A percentile compares a stretch with the other conserved stretches of the same genome.
These are phyloP conservation scores for Phytophthora crassamura DNA, from an alignment of 352 stramenopile genomes.

Conservation along the genomic window DNA sequence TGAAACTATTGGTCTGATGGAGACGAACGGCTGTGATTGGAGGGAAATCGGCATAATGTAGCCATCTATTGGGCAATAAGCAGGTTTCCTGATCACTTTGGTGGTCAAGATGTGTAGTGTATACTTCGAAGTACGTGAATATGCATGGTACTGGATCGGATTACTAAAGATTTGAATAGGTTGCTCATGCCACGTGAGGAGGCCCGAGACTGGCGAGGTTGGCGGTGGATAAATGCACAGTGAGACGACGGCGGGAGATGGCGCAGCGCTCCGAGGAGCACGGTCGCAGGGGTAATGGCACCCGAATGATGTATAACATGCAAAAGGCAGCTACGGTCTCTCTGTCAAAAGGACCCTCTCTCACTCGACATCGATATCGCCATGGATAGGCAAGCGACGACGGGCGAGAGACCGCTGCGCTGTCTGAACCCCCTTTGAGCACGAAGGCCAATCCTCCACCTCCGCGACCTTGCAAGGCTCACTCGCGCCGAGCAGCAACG, in stretches of 20 bases:
- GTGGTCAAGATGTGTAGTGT: not conserved
- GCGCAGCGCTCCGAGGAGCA: constrained; percentile 22
- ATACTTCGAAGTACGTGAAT: not conserved
- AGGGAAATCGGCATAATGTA: constrained; percentile 13
- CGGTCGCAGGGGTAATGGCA: constrained; percentile 33
- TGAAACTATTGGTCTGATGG: not conserved
- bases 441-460: constrained; percentile 63
- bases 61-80: constrained; percentile 1
- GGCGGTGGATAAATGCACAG: constrained; percentile 10
- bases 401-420: constrained; percentile 20
- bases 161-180: constrained; percentile 81
- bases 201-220: constrained; percentile 20
- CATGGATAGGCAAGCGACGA: constrained; percentile 5
- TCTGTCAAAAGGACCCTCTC: constrained; percentile 28
- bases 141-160: constrained; percentile 69
- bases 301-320: constrained; percentile 29
- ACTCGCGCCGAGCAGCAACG: constrained; percentile 18
- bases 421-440: constrained; percentile 83
- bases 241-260: constrained; percentile 23
- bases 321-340: constrained; percentile 1
- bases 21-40: constrained; percentile 24
- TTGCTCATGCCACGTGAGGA: constrained; percentile 46
- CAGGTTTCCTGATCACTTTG: not conserved
- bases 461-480: constrained; percentile 58
- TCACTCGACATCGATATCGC: constrained; percentile 3